These are phyloP conservation scores for Plasmodium cynomolgi DNA, from an alignment of 169 alveolate species.

Conservation along the genomic window DNA sequence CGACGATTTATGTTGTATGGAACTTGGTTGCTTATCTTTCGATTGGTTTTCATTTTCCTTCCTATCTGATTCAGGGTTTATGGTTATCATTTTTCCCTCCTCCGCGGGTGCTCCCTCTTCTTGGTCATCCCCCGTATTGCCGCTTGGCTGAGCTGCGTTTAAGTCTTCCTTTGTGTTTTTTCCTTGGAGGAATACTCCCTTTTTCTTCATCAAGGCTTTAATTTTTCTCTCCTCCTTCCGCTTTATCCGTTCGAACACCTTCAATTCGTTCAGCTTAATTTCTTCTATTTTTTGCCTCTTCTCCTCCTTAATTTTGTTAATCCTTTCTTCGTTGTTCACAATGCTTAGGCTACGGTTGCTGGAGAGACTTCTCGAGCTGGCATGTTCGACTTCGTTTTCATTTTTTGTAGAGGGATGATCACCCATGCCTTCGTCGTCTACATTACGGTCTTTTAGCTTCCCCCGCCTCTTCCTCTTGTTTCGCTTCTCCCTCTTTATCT, in stretches of 20 bases:
- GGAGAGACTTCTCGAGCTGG: neutral
- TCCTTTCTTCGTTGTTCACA: conserved; percentile 18
- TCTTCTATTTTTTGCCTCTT: conserved; percentile 35
- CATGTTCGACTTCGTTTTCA: neutral
- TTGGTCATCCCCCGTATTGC: neutral
- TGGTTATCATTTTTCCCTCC: neutral
- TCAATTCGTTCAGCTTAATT: conserved; percentile 63
- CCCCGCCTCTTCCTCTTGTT: conserved; percentile 21
- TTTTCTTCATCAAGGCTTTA: conserved; percentile 31
- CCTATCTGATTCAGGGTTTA: neutral
- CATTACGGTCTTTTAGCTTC: neutral
- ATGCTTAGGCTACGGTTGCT: conserved; percentile 5
- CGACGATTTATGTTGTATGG: conserved; percentile 22
- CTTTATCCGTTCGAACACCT: conserved; percentile 60
- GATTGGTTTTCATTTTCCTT: neutral
- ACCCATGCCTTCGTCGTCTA: neutral
- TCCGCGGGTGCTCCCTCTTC: neutral
- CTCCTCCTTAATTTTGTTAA: conserved; percentile 25
- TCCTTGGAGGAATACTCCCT: neutral
- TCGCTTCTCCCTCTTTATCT: conserved; percentile 30
- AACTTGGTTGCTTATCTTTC: neutral
- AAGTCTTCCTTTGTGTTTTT: neutral
- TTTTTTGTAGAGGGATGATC: neutral
- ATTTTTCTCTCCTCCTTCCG: conserved; percentile 64
- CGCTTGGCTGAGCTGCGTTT: neutral